Percentiles rank a stretch among this genome's conserved stretches.
phyloP scores from a whole-genome alignment of 805 yeast species.

The Candida succiphila region DNA sequence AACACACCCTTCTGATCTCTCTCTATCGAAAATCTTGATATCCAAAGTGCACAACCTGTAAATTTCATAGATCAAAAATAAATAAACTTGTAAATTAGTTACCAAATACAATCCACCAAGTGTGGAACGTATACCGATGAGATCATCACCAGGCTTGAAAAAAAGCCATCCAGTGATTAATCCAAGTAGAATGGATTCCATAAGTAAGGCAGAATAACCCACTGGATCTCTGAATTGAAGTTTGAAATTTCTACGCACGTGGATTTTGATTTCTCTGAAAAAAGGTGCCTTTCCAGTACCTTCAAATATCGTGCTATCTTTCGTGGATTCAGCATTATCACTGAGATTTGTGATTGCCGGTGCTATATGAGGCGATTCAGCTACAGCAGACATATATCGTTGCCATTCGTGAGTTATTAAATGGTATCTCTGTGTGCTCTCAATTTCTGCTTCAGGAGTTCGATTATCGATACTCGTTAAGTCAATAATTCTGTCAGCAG shows the following conservation, averaged over 20 bases:
- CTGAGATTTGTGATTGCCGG: background rate
- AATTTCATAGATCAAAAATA: constrained; percentile 46
- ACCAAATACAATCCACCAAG: constrained; percentile 44
- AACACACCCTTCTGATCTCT: constrained; percentile 59
- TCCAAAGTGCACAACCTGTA: constrained; percentile 47
- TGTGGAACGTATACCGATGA: constrained; percentile 57
- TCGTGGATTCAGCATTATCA: background rate
- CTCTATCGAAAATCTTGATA: constrained; percentile 51
- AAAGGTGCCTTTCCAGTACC: constrained; percentile 28
- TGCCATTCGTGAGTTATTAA: constrained; percentile 30
- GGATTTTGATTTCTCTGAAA: constrained; percentile 30
- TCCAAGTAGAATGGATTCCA: constrained; percentile 41
- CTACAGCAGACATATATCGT: constrained; percentile 8
- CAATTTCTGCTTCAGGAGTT: constrained; percentile 23
- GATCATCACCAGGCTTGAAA: constrained; percentile 45
- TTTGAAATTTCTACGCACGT: constrained; percentile 34
- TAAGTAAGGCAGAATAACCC: constrained; percentile 31
- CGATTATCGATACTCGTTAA: constrained; percentile 46
- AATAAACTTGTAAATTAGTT: constrained; percentile 43
- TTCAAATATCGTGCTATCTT: constrained; percentile 7
- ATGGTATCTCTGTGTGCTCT: constrained; percentile 24
- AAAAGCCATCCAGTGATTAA: constrained; percentile 71
- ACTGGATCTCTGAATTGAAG: constrained; percentile 41
- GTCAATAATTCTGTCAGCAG: constrained; percentile 54
- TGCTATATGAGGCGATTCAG: constrained; percentile 1